Evolutionary conservation across 2,329 filamentous ascomycete genomes (phyloP), one percentile per base, ranked within the genome.

Genomic region (Sporothrix humicola): DNA sequence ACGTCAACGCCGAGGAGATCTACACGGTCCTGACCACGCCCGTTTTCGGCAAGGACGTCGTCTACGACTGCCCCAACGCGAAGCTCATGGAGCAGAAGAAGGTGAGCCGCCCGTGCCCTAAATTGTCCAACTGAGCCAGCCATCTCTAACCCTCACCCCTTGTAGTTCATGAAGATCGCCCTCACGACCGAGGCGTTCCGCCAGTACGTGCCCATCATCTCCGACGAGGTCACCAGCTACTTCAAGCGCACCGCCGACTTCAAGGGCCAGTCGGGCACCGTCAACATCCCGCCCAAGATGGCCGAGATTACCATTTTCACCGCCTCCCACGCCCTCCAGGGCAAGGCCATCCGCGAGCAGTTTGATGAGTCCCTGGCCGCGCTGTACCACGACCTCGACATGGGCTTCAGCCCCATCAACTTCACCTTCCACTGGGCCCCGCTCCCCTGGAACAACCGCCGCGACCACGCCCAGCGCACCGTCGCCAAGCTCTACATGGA

Each of bases 41-140:
- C 10, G 86, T 88, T 5, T 96, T 96, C 79, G 93, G 93, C 74
- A 89, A 87, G 80, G 90, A 93, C 82, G 91, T 96, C 59, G 90
- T 95, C 68, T 95, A 95, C 82, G 93, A 95, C 82, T 95, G 92
- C 81, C 92, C 93, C 58, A 95, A 95, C 81, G 85, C 91, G 65
- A 94, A 94, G 82, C 86, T 95, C 75, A 95, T 95, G 92, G 93
- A 96, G 83, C 93, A 96, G 83, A 95, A 95, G 85, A 94, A 93
- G 87, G 23, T n/a, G n/a, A n/a, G n/a, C n/a, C n/a, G n/a, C n/a
- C n/a, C n/a, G n/a, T n/a, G n/a, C n/a, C n/a, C n/a, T n/a, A n/a
- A n/a, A n/a, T n/a, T n/a, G n/a, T n/a, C n/a, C n/a, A n/a, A n/a
- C n/a, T n/a, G n/a, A n/a, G n/a, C n/a, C n/a, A n/a, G n/a, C n/a